phyloP scores from a whole-genome alignment of 2,329 filamentous ascomycete species.

The Emydomyces testavorans region DNA sequence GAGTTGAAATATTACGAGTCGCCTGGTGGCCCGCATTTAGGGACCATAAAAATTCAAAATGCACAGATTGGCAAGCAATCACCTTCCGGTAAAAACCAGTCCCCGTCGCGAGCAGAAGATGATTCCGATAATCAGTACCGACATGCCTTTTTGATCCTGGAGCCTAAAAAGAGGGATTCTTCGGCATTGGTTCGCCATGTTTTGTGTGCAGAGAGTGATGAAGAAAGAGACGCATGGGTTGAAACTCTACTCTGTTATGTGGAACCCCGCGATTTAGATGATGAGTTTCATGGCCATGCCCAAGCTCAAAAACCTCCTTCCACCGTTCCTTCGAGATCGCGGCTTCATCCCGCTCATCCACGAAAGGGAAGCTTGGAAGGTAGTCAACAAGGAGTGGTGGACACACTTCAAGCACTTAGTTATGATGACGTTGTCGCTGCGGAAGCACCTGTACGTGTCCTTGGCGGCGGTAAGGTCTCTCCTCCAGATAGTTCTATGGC shows the following conservation, averaged over 20 bases:
- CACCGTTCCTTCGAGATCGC: conserved; percentile 19
- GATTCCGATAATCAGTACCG: conserved; percentile 89
- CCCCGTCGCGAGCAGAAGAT: conserved; percentile 50
- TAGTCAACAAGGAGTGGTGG: conserved; percentile 30
- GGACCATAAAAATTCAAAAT: conserved; percentile 80
- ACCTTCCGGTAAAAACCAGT: conserved; percentile 45
- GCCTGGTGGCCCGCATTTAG: conserved; percentile 78
- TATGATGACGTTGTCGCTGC: conserved; percentile 48
- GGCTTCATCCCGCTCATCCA: conserved; percentile 18
- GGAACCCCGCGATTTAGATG: conserved; percentile 50
- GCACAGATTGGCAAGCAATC: conserved; percentile 93
- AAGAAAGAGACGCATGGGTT: conserved; percentile 88
- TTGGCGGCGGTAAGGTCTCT: conserved; percentile 29
- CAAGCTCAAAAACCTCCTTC: conserved; percentile 11
- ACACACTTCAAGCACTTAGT: conserved; percentile 39
- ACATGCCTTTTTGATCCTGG: conserved; percentile 86
- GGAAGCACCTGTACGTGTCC: conserved; percentile 45
- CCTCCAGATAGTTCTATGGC: conserved; percentile 22
- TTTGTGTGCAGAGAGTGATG: conserved; percentile 86
- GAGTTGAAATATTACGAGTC: conserved; percentile 83
- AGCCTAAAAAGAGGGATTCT: conserved; percentile 93
- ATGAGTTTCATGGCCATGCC: conserved; percentile 21
- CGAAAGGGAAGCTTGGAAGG: conserved; percentile 26
- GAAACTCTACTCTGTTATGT: conserved; percentile 82
- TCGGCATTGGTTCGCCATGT: conserved; percentile 82